phyloP scores from a whole-genome alignment of 83 land plant genomes.

The Isoetes engelmannii region DNA sequence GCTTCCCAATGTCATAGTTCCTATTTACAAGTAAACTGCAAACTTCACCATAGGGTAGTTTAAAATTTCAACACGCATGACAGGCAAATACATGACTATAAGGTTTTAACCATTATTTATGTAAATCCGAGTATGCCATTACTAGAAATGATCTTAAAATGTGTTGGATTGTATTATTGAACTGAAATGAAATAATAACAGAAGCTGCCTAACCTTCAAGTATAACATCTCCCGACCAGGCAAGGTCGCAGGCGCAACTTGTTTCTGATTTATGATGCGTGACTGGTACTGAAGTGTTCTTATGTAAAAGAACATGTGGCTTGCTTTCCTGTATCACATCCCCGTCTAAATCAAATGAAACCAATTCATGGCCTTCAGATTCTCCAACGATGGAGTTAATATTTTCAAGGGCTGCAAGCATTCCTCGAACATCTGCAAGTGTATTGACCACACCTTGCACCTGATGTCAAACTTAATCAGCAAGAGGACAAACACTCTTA shows the following conservation, averaged over 20 bases:
- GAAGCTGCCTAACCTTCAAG: slow-evolving; percentile 62
- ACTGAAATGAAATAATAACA: not conserved
- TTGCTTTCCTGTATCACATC: slow-evolving; percentile 14
- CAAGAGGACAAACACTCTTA: not conserved
- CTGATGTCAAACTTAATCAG: slow-evolving; percentile 29
- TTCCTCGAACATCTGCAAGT: slow-evolving; percentile 82
- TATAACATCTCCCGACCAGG: slow-evolving; percentile 82
- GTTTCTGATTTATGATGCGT: slow-evolving; percentile 41
- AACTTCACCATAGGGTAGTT: no score
- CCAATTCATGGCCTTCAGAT: slow-evolving; percentile 65
- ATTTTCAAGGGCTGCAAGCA: slow-evolving; percentile 73
- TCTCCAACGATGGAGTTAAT: slow-evolving; percentile 63
- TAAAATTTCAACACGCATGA: not conserved
- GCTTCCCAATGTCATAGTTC: no score
- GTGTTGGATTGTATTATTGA: no score
- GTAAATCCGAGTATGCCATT: not conserved
- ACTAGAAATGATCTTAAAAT: not conserved
- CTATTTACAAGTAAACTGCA: no score
- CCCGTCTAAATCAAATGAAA: slow-evolving; percentile 70
- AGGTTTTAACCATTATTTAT: not conserved
- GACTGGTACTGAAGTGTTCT: slow-evolving; percentile 11
- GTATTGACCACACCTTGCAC: slow-evolving; percentile 97
- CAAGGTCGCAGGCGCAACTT: slow-evolving; percentile 46
- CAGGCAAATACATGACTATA: not conserved
- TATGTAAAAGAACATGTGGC: slow-evolving; percentile 13